These are phyloP conservation scores for Cladosporium sp. DNA, from an alignment of 2,329 filamentous ascomycete species.

Conservation along the genomic window DNA sequence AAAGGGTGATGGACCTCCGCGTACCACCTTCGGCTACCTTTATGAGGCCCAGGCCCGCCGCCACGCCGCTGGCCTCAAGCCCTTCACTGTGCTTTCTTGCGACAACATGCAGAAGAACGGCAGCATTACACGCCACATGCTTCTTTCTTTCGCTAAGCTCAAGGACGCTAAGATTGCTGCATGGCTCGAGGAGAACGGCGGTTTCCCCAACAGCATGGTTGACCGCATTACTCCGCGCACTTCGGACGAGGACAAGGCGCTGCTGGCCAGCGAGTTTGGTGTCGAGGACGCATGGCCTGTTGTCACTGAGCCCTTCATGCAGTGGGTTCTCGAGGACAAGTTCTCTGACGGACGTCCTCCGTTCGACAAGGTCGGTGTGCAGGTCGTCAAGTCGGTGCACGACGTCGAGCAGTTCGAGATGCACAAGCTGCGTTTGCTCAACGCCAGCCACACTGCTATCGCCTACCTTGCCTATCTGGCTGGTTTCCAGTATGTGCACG, in stretches of 20 bases:
- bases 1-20: slow-evolving; percentile 38
- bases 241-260: slow-evolving; percentile 38
- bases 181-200: slow-evolving; percentile 45
- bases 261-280: slow-evolving; percentile 40
- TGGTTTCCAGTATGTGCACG: slow-evolving; percentile 50
- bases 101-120: slow-evolving; percentile 56
- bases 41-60: slow-evolving; percentile 46
- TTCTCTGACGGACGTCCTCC: slow-evolving; percentile 47
- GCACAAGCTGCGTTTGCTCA: slow-evolving; percentile 52
- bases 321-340: slow-evolving; percentile 51
- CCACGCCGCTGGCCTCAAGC: slow-evolving; percentile 41
- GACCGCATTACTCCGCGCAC: slow-evolving; percentile 52
- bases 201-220: slow-evolving; percentile 52
- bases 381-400: slow-evolving; percentile 47
- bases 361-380: slow-evolving; percentile 49
- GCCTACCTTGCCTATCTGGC: slow-evolving; percentile 48
- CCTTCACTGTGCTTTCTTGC: slow-evolving; percentile 51
- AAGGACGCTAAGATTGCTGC: slow-evolving; percentile 43
- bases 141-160: slow-evolving; percentile 44
- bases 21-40: slow-evolving; percentile 49
- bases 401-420: slow-evolving; percentile 51
- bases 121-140: slow-evolving; percentile 48
- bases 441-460: slow-evolving; percentile 48
- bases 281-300: slow-evolving; percentile 49
- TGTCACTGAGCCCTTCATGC: slow-evolving; percentile 51